Conservation (phyloP, 1,284 basidiomycete species). For the Microbotryum lychnidis-dioicae region DNA sequence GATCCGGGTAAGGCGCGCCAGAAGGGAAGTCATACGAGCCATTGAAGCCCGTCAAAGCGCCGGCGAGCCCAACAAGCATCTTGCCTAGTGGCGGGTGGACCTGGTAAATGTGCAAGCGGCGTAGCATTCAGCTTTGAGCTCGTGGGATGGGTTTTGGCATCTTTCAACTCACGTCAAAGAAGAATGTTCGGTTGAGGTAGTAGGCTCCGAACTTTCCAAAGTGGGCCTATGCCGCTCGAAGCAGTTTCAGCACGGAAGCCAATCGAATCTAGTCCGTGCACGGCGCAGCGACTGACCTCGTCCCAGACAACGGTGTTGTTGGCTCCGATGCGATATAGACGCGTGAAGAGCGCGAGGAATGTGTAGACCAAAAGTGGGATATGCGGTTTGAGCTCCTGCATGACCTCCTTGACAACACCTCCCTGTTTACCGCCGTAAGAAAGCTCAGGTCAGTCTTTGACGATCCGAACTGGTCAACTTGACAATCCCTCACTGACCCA, state of each 20-base stretch:
- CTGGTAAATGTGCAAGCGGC: background rate
- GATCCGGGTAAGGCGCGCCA: slow-evolving; percentile 72
- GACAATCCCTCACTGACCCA: slow-evolving; percentile 17
- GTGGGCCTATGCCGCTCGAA: slow-evolving; percentile 55
- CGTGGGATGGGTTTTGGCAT: background rate
- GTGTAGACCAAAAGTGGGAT: slow-evolving; percentile 80
- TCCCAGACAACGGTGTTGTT: slow-evolving; percentile 90
- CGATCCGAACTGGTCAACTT: background rate
- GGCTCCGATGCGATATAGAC: slow-evolving; percentile 88
- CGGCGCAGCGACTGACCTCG: slow-evolving; percentile 47
- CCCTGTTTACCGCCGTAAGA: background rate
- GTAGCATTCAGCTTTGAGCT: background rate
- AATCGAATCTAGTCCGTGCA: too few relatives aligned
- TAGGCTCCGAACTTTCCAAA: slow-evolving; percentile 97
- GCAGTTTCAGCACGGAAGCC: too few relatives aligned
- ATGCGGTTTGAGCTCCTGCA: slow-evolving; percentile 41
- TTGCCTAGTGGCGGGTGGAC: slow-evolving; percentile 92
- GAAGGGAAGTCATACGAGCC: slow-evolving; percentile 92
- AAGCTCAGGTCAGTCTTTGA: background rate
- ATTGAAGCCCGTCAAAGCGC: slow-evolving; percentile 82
- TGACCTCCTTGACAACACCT: slow-evolving; percentile 15
- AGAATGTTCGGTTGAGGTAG: slow-evolving; percentile 92
- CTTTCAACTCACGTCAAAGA: slow-evolving; percentile 62
- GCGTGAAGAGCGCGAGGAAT: slow-evolving; percentile 83
- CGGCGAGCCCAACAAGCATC: slow-evolving; percentile 93